phyloP scores from a whole-genome alignment of 2,329 filamentous ascomycete genomes.

The Fusarium torreyae region DNA sequence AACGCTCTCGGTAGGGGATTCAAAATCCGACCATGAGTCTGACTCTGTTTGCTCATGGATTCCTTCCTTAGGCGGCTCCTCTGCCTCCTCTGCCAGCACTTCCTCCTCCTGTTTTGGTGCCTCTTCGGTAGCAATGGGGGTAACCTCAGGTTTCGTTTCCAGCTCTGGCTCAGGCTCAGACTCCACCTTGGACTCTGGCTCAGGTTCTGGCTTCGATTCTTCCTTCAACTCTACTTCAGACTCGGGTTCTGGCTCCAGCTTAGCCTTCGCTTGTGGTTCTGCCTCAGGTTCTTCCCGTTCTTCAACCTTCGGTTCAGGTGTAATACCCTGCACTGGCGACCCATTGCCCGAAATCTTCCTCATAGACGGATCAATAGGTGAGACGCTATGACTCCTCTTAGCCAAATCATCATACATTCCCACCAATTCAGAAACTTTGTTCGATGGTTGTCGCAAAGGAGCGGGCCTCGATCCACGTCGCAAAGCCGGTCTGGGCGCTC shows the following conservation, averaged over 20 bases:
- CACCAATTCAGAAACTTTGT: conserved; percentile 67
- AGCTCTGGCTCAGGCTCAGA: not conserved
- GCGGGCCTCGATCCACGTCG: conserved; percentile 22
- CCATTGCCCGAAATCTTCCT: conserved; percentile 24
- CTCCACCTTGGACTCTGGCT: conserved; percentile 2
- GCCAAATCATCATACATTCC: conserved; percentile 65
- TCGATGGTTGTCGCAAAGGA: conserved; percentile 50
- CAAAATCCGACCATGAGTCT: conserved; percentile 43
- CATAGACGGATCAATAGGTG: conserved; percentile 43
- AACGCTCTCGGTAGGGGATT: conserved; percentile 30
- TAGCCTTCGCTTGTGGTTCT: not conserved
- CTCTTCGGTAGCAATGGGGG: conserved; percentile 3
- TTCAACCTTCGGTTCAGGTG: conserved; percentile 4
- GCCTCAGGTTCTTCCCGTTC: not conserved
- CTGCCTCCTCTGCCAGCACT: not conserved
- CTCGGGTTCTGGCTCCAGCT: not conserved
- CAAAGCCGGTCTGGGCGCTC: conserved; percentile 36
- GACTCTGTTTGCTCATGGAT: conserved; percentile 12
- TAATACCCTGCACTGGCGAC: conserved; percentile 18
- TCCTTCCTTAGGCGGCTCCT: not conserved
- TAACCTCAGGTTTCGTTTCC: conserved; percentile 3
- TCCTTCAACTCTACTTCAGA: not conserved
- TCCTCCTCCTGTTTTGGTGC: conserved; percentile 8
- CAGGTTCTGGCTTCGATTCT: not conserved
- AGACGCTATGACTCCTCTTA: conserved; percentile 42